A percentile compares a stretch with the other conserved stretches of the same genome.
Evolutionary conservation across 1,284 basidiomycete species (phyloP).

Genomic region (Calocybe gambosa): DNA sequence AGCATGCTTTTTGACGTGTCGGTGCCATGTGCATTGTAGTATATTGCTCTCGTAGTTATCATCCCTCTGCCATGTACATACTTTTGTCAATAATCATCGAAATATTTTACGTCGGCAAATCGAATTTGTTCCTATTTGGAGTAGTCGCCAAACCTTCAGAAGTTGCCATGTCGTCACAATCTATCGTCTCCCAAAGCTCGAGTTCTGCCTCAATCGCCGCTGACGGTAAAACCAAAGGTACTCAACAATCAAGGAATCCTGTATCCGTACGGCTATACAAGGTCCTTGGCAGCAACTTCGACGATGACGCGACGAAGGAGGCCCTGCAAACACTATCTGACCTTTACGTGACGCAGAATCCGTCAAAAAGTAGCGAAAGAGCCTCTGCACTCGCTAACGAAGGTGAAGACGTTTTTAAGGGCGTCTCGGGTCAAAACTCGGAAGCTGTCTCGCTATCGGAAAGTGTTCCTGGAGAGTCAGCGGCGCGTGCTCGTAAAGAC

Average conservation of each 20-base stretch:
- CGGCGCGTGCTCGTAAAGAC: constrained; percentile 67
- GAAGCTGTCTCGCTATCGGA: constrained; percentile 17
- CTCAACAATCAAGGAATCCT: constrained; percentile 45
- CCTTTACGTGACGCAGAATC: constrained; percentile 47
- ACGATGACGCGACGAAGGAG: constrained; percentile 74
- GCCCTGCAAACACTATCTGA: constrained; percentile 81
- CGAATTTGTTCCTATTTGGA: too few species aligned
- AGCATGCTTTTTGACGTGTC: too few species aligned
- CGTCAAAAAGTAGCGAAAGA: constrained; percentile 28
- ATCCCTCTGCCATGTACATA: too few species aligned
- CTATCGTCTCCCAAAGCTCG: constrained; percentile 7
- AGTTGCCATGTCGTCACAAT: constrained; percentile 10
- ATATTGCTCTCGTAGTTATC: too few species aligned
- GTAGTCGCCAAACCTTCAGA: too few species aligned
- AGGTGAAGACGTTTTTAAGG: constrained; percentile 28
- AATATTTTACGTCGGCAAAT: too few species aligned
- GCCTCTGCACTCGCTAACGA: constrained; percentile 25
- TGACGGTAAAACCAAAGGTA: constrained; percentile 3
- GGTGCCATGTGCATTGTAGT: too few species aligned
- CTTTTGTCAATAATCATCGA: too few species aligned
- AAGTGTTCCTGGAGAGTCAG: constrained; percentile 43
- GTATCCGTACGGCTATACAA: constrained; percentile 84
- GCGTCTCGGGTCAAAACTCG: constrained; percentile 8
- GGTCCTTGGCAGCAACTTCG: constrained; percentile 78
- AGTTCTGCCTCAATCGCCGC: constrained; percentile 5